phyloP scores from a whole-genome alignment of 352 stramenopile species.

The Pythium apleroticum region DNA sequence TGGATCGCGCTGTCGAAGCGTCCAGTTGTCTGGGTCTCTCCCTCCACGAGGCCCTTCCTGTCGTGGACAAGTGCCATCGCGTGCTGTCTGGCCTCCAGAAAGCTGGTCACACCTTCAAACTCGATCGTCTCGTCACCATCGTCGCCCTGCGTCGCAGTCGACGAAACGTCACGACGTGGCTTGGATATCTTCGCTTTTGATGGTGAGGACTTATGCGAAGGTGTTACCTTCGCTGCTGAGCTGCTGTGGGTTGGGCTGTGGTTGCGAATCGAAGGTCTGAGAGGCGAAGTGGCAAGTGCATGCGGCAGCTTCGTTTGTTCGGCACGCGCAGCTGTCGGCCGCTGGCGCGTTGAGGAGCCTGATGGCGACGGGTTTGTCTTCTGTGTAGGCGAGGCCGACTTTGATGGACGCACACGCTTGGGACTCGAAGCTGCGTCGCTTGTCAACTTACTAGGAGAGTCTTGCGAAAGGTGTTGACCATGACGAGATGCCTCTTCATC shows the following conservation, averaged over 20 bases:
- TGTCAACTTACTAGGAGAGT: neutral
- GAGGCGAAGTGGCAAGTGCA: conserved; percentile 15
- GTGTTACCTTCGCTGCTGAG: neutral
- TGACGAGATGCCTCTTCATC: neutral
- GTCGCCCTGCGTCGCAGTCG: neutral
- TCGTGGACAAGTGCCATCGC: conserved; percentile 23
- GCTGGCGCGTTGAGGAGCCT: neutral
- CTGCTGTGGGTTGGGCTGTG: neutral
- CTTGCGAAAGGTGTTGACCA: neutral
- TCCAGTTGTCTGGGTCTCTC: conserved; percentile 18
- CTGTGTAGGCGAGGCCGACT: conserved; percentile 6
- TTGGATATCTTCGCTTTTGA: conserved; percentile 19
- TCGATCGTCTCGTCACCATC: conserved; percentile 6
- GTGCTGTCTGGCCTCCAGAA: conserved; percentile 38
- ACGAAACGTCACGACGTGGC: neutral
- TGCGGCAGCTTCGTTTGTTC: neutral
- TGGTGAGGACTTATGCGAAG: conserved; percentile 4
- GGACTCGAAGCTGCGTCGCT: neutral
- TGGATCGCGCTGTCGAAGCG: neutral
- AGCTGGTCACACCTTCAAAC: conserved; percentile 44
- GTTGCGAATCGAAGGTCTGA: conserved; percentile 10
- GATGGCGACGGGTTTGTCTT: neutral
- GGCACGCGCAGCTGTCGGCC: neutral
- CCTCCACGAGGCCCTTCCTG: conserved; percentile 1
- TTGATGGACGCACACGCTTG: conserved; percentile 1